Base-by-base conservation (phyloP, 2,329 filamentous ascomycete genomes). In the Annulohypoxylon truncatum region DNA sequence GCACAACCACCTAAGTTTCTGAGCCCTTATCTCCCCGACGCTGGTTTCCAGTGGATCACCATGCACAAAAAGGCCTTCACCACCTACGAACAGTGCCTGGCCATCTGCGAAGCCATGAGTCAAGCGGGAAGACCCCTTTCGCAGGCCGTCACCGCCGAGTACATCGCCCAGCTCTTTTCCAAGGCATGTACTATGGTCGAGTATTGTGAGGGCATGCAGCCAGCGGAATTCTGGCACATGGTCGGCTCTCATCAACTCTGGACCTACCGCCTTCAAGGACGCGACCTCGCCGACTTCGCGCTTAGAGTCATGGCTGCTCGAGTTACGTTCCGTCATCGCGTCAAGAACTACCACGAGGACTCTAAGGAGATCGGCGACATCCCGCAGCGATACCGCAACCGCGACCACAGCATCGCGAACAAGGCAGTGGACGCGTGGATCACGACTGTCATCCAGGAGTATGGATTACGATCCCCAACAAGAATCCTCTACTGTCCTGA, bases 271-370 rank as follows among this genome's bases (percentile, higher is more conserved):
- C 28, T 56, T 15, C 18, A 9, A 3, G 53, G 40, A 6, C 2
- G 15, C 2, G 28, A 62, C 7, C 33, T 62, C 2, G 44, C 20
- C 35, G 29, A 51, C 1, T 54, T 62, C 10, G 44, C 60, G 1
- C 20, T 28, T 10, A 29, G 31, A 3, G 29, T 57, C 20, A 50
- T 61, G 9, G 40, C 42, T 12, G 59, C 51, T 24, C 22, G 59
- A 6, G 10, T 28, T 1, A 22, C 44, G 10, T 61, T 54, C 24
- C 50, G 31, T 13, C n/a, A 48, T 2, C 22, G 18, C 2, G 13
- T 18, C 4, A 8, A 29, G 8, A 38, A 2, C n/a, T 29, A 24
- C n/a, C 31, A 40, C 9, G 7, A 40, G 6, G 22, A 24, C 2
- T 24, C 20, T 4, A 13, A 24, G 2, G 22, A 46, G 4, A 6